phyloP scores from a whole-genome alignment of 768 basidiomycete genomes.

The Mycena amicta region DNA sequence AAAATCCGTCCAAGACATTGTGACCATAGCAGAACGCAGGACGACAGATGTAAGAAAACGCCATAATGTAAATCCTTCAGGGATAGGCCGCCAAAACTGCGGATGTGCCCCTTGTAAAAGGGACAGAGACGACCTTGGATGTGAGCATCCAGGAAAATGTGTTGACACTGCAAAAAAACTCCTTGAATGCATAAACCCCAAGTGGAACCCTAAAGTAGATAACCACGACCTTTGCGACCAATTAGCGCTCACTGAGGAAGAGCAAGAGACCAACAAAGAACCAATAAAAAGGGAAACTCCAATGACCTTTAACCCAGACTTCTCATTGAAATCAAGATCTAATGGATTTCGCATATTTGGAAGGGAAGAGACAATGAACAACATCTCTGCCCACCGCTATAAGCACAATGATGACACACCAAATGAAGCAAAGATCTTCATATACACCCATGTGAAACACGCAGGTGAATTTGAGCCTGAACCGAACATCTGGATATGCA shows the following conservation, averaged over 20 bases:
- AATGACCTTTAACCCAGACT: slow-evolving; percentile 8
- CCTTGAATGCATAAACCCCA: neutral
- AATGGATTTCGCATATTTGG: slow-evolving; percentile 9
- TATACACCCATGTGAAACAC: no score
- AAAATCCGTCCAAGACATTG: neutral
- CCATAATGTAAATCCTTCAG: slow-evolving; percentile 4
- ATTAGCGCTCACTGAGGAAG: neutral
- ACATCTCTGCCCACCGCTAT: no score
- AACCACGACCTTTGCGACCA: neutral
- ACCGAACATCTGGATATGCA: no score
- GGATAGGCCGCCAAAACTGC: slow-evolving; percentile 4
- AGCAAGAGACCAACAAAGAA: neutral
- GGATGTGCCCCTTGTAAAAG: neutral
- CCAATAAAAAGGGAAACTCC: neutral
- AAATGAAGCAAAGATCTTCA: no score
- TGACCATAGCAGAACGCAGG: neutral
- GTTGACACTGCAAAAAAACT: slow-evolving; percentile 1
- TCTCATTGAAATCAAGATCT: neutral
- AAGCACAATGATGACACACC: no score
- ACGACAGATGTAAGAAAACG: neutral
- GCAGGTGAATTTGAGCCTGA: no score
- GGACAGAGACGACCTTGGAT: slow-evolving; percentile 4
- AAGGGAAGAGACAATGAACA: no score
- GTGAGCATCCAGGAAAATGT: slow-evolving; percentile 6
- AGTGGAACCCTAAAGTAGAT: slow-evolving; percentile 1